Evolutionary conservation across 176 grass and related monocot genomes (phyloP).

Genomic region (Rhynchospora breviuscula): DNA sequence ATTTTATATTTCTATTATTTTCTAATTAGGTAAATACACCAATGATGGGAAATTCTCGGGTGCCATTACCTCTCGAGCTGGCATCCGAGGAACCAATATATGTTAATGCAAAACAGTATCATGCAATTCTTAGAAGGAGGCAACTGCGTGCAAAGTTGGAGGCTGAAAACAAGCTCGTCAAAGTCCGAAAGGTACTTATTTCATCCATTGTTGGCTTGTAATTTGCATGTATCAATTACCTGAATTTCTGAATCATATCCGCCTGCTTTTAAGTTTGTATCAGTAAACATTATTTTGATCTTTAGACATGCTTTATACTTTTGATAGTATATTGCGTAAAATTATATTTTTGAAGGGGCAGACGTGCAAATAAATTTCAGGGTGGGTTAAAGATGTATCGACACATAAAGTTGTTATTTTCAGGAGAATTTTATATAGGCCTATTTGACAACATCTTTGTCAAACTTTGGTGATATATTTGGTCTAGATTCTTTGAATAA

Average conservation of each 20-base stretch:
- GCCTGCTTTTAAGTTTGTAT: neutral
- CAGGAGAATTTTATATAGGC: neutral
- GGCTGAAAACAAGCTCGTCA: constrained; percentile 95
- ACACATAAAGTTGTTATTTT: neutral
- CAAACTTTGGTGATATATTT: constrained; percentile 1
- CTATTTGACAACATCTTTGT: neutral
- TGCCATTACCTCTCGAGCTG: constrained; percentile 69
- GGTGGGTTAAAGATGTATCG: neutral
- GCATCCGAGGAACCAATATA: constrained; percentile 86
- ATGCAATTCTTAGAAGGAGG: constrained; percentile 86
- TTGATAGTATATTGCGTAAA: neutral
- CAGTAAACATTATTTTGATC: neutral
- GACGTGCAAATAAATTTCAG: neutral
- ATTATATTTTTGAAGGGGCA: neutral
- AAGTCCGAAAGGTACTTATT: constrained; percentile 63
- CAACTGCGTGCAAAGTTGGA: constrained; percentile 80
- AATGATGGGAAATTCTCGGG: constrained; percentile 53
- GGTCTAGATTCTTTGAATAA: neutral
- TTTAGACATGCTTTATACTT: neutral
- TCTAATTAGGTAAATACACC: constrained; percentile 60
- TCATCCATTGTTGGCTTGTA: neutral
- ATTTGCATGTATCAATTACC: neutral
- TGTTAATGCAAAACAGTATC: constrained; percentile 91
- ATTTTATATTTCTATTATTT: constrained; percentile 3
- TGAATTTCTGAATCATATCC: neutral